Evolutionary conservation across 2,329 filamentous ascomycete species (phyloP).

Genomic region (Colletotrichum sp.): DNA sequence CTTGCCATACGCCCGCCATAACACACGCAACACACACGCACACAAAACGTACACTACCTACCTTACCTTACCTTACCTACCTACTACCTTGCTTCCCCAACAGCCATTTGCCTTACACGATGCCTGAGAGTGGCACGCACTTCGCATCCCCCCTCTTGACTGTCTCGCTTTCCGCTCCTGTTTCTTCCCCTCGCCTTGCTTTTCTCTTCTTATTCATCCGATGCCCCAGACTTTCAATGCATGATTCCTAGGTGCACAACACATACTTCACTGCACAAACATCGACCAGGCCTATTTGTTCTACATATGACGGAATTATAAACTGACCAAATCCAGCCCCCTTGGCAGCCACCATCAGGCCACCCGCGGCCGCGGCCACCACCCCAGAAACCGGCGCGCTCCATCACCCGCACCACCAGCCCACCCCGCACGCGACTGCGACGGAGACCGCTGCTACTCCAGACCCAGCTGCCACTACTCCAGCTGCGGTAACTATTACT

Average conservation of each 20-base stretch:
- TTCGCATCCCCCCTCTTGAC: background rate
- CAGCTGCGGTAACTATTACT: background rate
- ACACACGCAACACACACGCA: background rate
- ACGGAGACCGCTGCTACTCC: background rate
- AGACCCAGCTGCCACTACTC: conserved; percentile 16
- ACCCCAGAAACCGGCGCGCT: conserved; percentile 15
- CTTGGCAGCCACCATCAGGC: conserved; percentile 15
- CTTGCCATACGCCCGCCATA: background rate
- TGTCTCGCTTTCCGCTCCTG: background rate
- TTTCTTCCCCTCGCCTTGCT: background rate
- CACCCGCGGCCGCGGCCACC: conserved; percentile 16
- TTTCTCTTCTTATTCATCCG: background rate
- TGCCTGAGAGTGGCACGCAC: conserved; percentile 2
- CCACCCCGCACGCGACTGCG: conserved; percentile 18
- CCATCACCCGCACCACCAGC: conserved; percentile 13
- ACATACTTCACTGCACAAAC: background rate
- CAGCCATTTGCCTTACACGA: background rate
- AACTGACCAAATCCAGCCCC: conserved; percentile 17
- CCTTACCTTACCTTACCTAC: background rate
- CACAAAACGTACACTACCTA: background rate
- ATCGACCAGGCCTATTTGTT: background rate
- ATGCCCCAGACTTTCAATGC: background rate
- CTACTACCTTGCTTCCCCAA: background rate
- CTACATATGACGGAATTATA: conserved; percentile 8
- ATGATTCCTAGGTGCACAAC: background rate